A percentile compares a stretch with the other conserved stretches of the same genome.
phyloP scores from a whole-genome alignment of 1,139 yeast species.

The Taphrina flavorubra region DNA sequence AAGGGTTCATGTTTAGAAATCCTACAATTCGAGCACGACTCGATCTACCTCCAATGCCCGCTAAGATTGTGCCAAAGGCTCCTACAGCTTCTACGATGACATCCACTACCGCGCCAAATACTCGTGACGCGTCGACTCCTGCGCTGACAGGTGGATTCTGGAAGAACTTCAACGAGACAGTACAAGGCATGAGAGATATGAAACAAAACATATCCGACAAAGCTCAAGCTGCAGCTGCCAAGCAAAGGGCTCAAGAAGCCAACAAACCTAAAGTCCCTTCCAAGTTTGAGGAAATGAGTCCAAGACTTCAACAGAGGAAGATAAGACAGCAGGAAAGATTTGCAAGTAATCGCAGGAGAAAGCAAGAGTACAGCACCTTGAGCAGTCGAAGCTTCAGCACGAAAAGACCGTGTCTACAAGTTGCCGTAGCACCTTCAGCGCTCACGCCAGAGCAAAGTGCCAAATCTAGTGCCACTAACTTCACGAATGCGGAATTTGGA shows the following conservation, averaged over 20 bases:
- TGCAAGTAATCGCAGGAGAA: slow-evolving; percentile 8
- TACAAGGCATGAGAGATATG: slow-evolving; percentile 37
- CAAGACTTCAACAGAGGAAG: slow-evolving; percentile 31
- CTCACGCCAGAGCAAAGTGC: not conserved
- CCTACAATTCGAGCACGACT: slow-evolving; percentile 29
- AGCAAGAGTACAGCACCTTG: slow-evolving; percentile 14
- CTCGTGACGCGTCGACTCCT: slow-evolving; percentile 3
- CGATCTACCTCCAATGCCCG: slow-evolving; percentile 37
- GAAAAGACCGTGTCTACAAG: not conserved
- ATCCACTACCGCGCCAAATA: not conserved
- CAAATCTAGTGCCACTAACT: not conserved
- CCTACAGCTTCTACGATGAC: not conserved
- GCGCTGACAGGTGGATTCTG: slow-evolving; percentile 33
- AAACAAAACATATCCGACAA: slow-evolving; percentile 51
- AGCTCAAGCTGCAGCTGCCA: slow-evolving; percentile 61
- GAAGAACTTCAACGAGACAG: slow-evolving; percentile 39
- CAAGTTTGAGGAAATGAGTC: slow-evolving; percentile 35
- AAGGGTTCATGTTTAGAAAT: slow-evolving; percentile 41
- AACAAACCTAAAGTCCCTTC: slow-evolving; percentile 33
- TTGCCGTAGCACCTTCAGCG: not conserved
- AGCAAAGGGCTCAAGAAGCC: slow-evolving; percentile 70
- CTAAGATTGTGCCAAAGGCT: slow-evolving; percentile 18
- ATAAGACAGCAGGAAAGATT: slow-evolving; percentile 36
- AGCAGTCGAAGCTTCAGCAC: slow-evolving; percentile 1
- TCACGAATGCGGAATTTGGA: slow-evolving; percentile 4